phyloP scores from a whole-genome alignment of 805 yeast species.

The Suhomyces faveliae region DNA sequence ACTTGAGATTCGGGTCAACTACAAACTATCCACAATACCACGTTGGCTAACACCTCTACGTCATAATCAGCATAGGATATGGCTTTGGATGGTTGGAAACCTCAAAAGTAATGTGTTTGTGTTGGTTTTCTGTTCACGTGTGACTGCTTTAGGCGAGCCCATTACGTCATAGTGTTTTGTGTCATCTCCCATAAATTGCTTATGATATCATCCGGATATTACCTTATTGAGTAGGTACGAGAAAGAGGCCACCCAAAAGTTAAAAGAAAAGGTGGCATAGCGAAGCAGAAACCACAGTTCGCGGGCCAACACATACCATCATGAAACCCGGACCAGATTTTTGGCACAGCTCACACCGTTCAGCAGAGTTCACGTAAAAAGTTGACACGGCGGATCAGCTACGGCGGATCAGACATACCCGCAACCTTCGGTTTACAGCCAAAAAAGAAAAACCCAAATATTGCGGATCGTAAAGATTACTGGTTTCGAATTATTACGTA shows the following conservation, averaged over 20 bases:
- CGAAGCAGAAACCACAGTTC: too few relatives aligned
- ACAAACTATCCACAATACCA: neutral
- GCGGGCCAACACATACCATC: too few relatives aligned
- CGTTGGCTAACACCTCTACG: neutral
- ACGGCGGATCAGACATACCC: neutral
- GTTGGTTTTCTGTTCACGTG: neutral
- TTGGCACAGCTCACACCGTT: too few relatives aligned
- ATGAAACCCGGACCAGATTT: too few relatives aligned
- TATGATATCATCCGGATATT: conserved; percentile 2
- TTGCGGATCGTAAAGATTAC: neutral
- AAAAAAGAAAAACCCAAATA: neutral
- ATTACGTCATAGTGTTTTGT: conserved; percentile 4
- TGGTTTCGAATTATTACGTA: neutral
- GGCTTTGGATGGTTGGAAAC: conserved; percentile 1
- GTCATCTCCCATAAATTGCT: neutral
- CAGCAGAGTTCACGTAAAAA: too few relatives aligned
- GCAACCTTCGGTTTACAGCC: neutral
- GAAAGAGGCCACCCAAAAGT: neutral
- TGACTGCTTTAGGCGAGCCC: neutral
- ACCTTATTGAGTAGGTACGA: neutral
- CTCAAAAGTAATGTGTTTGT: neutral
- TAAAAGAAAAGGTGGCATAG: neutral
- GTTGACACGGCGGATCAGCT: too few relatives aligned
- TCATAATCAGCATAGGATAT: neutral
- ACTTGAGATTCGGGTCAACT: neutral